Evolutionary conservation across 2,329 filamentous ascomycete species (phyloP).

Genomic region (Penicillium sp.): DNA sequence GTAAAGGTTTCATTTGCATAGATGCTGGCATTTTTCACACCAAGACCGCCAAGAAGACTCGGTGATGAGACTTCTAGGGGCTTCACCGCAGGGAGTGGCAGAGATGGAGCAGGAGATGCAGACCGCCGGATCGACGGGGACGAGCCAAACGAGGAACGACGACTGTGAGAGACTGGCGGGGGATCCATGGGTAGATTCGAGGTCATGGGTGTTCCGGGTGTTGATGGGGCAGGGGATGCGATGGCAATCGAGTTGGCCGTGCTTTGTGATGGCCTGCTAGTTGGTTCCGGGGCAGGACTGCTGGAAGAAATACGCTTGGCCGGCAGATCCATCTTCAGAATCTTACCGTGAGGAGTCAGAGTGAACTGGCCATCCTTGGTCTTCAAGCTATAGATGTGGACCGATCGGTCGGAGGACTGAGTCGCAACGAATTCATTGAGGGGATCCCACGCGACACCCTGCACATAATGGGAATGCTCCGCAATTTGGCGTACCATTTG

Average conservation of each 20-base stretch:
- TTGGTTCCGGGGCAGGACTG: conserved; percentile 84
- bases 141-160: conserved; percentile 88
- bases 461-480: conserved; percentile 97
- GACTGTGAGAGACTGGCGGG: conserved; percentile 85
- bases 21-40: conserved; percentile 81
- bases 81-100: conserved; percentile 94
- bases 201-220: conserved; percentile 90
- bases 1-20: conserved; percentile 97
- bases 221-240: conserved; percentile 85
- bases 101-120: conserved; percentile 87
- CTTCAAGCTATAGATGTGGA: conserved; percentile 95
- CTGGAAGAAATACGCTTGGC: conserved; percentile 85
- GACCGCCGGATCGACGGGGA: conserved; percentile 79
- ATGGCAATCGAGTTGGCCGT: conserved; percentile 55
- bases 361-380: conserved; percentile 96
- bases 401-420: conserved; percentile 95
- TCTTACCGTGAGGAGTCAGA: conserved; percentile 74
- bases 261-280: conserved; percentile 37
- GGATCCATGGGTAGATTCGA: conserved; percentile 94
- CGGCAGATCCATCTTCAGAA: conserved; percentile 93
- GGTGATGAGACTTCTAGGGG: conserved; percentile 87
- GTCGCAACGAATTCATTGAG: conserved; percentile 97
- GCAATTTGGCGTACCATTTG: conserved; percentile 87
- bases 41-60: conserved; percentile 62
- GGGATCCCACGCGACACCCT: conserved; percentile 97